phyloP scores from a whole-genome alignment of 768 basidiomycete species.

The Lepiota brunneoincarnata region DNA sequence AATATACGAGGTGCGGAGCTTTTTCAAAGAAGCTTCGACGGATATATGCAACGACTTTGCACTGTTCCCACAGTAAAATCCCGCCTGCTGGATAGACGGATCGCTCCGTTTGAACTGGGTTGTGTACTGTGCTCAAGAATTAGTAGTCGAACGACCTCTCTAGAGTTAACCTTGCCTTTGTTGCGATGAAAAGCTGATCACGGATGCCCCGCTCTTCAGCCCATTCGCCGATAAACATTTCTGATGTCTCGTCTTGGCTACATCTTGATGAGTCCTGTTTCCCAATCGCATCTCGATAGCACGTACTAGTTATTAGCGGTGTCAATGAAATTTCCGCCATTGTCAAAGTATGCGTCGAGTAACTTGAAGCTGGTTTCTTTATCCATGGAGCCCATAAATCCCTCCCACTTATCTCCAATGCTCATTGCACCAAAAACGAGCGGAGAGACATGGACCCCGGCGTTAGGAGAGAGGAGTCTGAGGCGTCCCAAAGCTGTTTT shows the following conservation, averaged over 20 bases:
- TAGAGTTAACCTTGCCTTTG: conserved; percentile 28
- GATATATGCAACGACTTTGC: conserved; percentile 37
- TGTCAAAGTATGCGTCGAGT: conserved; percentile 37
- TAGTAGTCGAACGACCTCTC: neutral
- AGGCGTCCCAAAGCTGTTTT: conserved; percentile 26
- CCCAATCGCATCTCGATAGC: neutral
- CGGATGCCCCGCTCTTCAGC: conserved; percentile 39
- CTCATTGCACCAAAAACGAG: conserved; percentile 37
- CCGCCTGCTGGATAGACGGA: conserved; percentile 25
- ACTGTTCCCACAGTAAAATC: conserved; percentile 36
- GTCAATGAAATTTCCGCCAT: conserved; percentile 47
- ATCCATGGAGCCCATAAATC: conserved; percentile 30
- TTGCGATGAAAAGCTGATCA: conserved; percentile 46
- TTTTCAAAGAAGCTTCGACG: conserved; percentile 38
- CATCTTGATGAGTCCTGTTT: neutral
- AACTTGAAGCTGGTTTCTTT: conserved; percentile 41
- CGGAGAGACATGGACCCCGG: conserved; percentile 38
- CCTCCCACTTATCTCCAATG: conserved; percentile 34
- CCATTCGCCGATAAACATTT: conserved; percentile 51
- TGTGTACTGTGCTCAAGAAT: conserved; percentile 20
- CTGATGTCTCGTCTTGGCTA: conserved; percentile 51
- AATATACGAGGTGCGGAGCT: conserved; percentile 38
- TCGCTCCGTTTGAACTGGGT: conserved; percentile 25
- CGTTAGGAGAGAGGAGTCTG: conserved; percentile 28
- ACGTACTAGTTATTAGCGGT: conserved; percentile 41